Percentiles rank a stretch among this genome's conserved stretches.
Evolutionary conservation across 2,329 filamentous ascomycete species (phyloP).

Genomic region (Chrysosporium queenslandicum): DNA sequence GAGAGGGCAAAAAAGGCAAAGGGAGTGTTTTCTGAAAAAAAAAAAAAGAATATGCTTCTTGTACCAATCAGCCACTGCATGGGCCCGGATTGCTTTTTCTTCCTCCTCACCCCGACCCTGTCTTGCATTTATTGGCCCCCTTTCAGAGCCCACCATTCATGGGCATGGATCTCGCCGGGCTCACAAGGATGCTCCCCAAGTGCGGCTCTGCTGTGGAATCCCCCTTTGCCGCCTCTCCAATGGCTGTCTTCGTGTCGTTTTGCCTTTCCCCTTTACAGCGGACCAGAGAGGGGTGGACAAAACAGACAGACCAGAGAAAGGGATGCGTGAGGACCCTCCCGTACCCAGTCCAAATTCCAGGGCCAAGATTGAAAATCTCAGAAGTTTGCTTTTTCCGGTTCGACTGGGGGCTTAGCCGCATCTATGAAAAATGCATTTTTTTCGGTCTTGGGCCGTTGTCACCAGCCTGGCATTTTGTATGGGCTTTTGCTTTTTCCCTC

Average conservation of each 20-base stretch:
- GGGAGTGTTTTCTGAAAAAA: no score
- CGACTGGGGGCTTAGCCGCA: background rate
- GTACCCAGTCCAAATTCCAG: background rate
- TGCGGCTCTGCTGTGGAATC: constrained; percentile 2
- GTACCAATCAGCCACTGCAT: background rate
- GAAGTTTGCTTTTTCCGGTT: background rate
- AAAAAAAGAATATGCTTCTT: background rate
- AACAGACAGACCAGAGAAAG: background rate
- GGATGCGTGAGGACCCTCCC: background rate
- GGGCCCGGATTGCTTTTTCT: background rate
- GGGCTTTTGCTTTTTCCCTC: constrained; percentile 2
- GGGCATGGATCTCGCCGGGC: background rate
- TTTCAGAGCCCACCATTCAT: background rate
- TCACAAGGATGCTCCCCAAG: background rate
- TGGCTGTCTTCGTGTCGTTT: background rate
- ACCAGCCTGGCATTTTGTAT: background rate
- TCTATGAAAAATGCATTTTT: background rate
- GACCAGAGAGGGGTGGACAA: background rate
- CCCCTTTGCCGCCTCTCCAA: background rate
- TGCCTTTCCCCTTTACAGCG: background rate
- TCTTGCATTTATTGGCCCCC: background rate
- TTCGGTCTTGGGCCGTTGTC: background rate
- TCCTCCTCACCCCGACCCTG: background rate
- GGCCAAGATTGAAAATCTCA: no score
- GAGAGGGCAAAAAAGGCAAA: no score